Conservation (phyloP, 768 basidiomycete species). For the Lactarius hatsudake region DNA sequence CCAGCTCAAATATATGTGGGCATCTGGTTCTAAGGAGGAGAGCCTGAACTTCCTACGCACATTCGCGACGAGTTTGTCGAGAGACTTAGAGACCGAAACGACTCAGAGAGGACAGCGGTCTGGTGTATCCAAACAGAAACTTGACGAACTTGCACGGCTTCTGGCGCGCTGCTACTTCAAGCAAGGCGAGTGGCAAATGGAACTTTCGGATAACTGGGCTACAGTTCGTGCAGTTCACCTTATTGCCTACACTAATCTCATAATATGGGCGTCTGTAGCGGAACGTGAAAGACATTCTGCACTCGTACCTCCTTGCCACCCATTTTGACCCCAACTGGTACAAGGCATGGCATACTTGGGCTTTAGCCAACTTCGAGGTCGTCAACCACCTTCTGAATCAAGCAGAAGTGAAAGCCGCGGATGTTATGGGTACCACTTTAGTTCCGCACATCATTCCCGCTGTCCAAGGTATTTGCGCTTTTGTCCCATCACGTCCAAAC, state of each 20-base stretch:
- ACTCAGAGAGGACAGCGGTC: constrained; percentile 48
- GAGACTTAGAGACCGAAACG: constrained; percentile 67
- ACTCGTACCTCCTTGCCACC: constrained; percentile 83
- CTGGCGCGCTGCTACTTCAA: constrained; percentile 98
- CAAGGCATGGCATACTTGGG: constrained; percentile 99
- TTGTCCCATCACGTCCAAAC: background rate
- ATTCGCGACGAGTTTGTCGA: constrained; percentile 72
- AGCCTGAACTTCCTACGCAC: constrained; percentile 79
- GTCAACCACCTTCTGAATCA: constrained; percentile 76
- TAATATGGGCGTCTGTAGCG: constrained; percentile 45
- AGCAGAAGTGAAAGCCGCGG: constrained; percentile 50
- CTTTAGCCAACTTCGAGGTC: constrained; percentile 93
- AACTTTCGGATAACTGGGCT: constrained; percentile 76
- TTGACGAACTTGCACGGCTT: constrained; percentile 72
- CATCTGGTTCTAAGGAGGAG: constrained; percentile 70
- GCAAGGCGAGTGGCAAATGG: constrained; percentile 90
- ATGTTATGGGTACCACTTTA: constrained; percentile 60
- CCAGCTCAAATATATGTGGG: constrained; percentile 96
- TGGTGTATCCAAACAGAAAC: constrained; percentile 55
- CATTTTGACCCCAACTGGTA: constrained; percentile 96
- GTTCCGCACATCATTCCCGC: constrained; percentile 87
- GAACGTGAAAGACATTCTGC: constrained; percentile 77
- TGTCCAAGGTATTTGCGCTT: constrained; percentile 62
- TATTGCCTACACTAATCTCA: background rate
- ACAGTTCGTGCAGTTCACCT: constrained; percentile 48